Conservation (phyloP, 345 rosid species). For the Euphorbia peplus region DNA sequence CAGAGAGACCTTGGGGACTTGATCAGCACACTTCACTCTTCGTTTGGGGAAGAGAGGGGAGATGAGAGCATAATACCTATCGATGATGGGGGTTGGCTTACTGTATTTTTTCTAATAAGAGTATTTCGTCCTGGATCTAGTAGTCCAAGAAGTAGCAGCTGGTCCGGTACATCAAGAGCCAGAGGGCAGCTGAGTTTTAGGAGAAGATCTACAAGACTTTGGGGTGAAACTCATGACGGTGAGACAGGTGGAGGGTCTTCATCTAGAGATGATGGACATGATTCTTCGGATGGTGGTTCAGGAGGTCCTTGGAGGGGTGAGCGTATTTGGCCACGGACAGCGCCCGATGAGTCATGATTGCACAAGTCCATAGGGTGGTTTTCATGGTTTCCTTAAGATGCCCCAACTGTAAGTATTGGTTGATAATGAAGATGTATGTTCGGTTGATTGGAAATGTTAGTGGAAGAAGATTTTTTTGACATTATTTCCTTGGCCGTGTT, state of each 20-base stretch:
- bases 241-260: conserved; percentile 66
- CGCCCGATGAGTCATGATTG: conserved; percentile 46
- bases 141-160: conserved; percentile 70
- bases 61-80: conserved; percentile 49
- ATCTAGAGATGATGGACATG: conserved; percentile 65
- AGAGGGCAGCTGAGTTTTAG: conserved; percentile 60
- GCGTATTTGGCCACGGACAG: conserved; percentile 38
- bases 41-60: conserved; percentile 73
- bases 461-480: neutral
- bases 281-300: conserved; percentile 56
- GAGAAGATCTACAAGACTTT: conserved; percentile 62
- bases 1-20: conserved; percentile 95
- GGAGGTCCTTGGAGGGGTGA: conserved; percentile 38
- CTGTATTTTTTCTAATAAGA: conserved; percentile 79
- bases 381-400: conserved; percentile 11
- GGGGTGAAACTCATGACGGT: conserved; percentile 85
- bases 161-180: conserved; percentile 72
- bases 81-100: conserved; percentile 78
- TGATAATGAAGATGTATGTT: neutral
- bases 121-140: conserved; percentile 71
- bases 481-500: neutral
- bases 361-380: conserved; percentile 4
- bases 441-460: neutral
- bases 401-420: conserved; percentile 27
- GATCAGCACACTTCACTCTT: conserved; percentile 84